Conservation (phyloP, 148 eudicot genomes). For the Arbutus unedo region DNA sequence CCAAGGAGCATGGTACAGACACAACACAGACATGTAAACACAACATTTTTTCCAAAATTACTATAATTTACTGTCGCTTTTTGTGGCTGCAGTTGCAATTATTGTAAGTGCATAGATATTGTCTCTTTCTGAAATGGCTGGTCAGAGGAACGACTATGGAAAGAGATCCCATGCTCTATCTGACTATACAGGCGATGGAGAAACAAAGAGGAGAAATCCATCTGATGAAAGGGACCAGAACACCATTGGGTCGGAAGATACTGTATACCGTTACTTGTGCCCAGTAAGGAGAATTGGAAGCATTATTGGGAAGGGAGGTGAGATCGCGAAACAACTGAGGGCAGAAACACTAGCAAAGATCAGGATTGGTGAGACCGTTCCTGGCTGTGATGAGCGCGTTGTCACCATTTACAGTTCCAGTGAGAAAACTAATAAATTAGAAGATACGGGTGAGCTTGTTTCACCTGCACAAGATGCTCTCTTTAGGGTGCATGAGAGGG, state of each 20-base stretch:
- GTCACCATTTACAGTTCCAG: slow-evolving; percentile 72
- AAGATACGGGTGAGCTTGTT: slow-evolving; percentile 43
- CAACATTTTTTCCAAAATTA: no score
- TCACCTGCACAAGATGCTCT: slow-evolving; percentile 90
- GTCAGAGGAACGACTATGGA: slow-evolving; percentile 64
- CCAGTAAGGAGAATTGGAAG: slow-evolving; percentile 85
- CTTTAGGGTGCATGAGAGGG: slow-evolving; percentile 73
- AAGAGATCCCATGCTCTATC: slow-evolving; percentile 58
- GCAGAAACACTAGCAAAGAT: slow-evolving; percentile 72
- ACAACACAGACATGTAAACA: no score
- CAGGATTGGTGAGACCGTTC: slow-evolving; percentile 79
- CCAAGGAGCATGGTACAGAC: no score
- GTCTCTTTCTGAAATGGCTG: slow-evolving; percentile 41
- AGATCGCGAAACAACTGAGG: slow-evolving; percentile 77
- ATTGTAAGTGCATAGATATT: not conserved
- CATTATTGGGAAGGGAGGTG: slow-evolving; percentile 94
- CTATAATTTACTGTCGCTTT: not conserved
- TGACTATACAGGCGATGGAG: slow-evolving; percentile 59
- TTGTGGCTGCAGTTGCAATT: slow-evolving; percentile 8
- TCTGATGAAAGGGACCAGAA: slow-evolving; percentile 62
- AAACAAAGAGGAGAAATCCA: slow-evolving; percentile 62
- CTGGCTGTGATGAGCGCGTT: slow-evolving; percentile 84
- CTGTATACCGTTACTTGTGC: slow-evolving; percentile 83
- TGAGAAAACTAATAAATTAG: slow-evolving; percentile 66
- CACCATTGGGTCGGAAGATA: slow-evolving; percentile 69